Evolutionary conservation across 768 basidiomycete genomes (phyloP), one percentile per base, ranked within the genome.

Genomic region (Panaeolus cyanescens): DNA sequence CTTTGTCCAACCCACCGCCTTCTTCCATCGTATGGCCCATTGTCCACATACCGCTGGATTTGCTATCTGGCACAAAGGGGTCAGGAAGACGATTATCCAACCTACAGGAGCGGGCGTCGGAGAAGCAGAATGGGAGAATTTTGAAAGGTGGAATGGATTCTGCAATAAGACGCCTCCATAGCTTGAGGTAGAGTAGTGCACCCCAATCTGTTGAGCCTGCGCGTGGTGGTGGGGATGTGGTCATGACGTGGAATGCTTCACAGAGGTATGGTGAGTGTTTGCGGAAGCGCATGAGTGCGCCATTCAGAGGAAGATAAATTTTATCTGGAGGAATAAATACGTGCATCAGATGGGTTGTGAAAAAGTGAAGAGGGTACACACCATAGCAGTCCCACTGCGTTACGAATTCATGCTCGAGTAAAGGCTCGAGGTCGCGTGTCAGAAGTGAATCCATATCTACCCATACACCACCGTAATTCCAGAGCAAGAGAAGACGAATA

Each of bases 341-440:
- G 39, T 58, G 20, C 56, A 25, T 65, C 54, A 59, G 33, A 28
- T 22, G 17, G 28, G 31, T n/a, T 22, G 30, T 19, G 30, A 31
- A 28, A 37, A 13, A 8, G 1, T 19, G 28, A 34, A 19, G 53
- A 31, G 20, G 40, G 32, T 15, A 70, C 87, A 40, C 71, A 95
- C 96, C 93, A 68, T 98, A 98, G 72, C 96, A 98, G 71, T 99
- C 96, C 96, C 96, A 99, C 69, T 99, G 95, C 1, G 94, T 96
- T 9, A 98, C 93, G 71, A 96, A 99, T 74, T 99, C 96, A 68
- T 93, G 91, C 72, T 97, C 96, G 5, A 92, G 81, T 59, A 98
- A 79, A 8, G 96, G 95, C 2, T 88, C 80, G 32, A 99, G 77
- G 75, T 95, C 92, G 58, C 96, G 80, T 45, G 94, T 96, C 64